Conservation (phyloP, 306 rosid species). For the Heteromeles arbutifolia region DNA sequence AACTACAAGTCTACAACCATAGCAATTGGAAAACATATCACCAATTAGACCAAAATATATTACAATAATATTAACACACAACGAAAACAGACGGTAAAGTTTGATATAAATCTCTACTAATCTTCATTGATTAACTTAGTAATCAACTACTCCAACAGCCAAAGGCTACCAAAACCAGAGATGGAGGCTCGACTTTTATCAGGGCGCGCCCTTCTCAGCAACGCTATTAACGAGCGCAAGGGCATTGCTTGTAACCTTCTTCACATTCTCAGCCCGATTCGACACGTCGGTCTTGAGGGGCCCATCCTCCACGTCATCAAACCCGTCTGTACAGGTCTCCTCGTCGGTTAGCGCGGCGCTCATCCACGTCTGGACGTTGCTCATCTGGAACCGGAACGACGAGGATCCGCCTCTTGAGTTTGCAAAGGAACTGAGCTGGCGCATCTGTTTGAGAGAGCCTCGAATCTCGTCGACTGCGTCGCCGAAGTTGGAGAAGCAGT, state of each 20-base stretch:
- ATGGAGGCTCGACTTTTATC: neutral
- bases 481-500: slow-evolving; percentile 74
- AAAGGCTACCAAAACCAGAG: neutral
- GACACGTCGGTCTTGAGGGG: slow-evolving; percentile 52
- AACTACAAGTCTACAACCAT: too few relatives aligned
- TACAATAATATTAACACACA: too few relatives aligned
- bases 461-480: slow-evolving; percentile 85
- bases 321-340: slow-evolving; percentile 95
- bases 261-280: slow-evolving; percentile 37
- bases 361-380: slow-evolving; percentile 99
- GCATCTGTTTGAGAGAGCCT: slow-evolving; percentile 86
- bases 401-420: slow-evolving; percentile 6
- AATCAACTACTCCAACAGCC: neutral
- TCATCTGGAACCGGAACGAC: slow-evolving; percentile 76
- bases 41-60: too few relatives aligned
- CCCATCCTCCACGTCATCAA: slow-evolving; percentile 54
- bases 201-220: slow-evolving; percentile 46
- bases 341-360: slow-evolving; percentile 94
- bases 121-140: neutral
- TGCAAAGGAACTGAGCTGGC: slow-evolving; percentile 28
- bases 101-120: neutral
- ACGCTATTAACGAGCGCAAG: slow-evolving; percentile 72
- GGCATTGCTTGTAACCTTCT: slow-evolving; percentile 85
- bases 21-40: too few relatives aligned
- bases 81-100: neutral